A percentile compares a stretch with the other conserved stretches of the same genome.
These are phyloP conservation scores for Naegleria gruberi DNA, from an alignment of 208 protist genomes.

Conservation along the genomic window DNA sequence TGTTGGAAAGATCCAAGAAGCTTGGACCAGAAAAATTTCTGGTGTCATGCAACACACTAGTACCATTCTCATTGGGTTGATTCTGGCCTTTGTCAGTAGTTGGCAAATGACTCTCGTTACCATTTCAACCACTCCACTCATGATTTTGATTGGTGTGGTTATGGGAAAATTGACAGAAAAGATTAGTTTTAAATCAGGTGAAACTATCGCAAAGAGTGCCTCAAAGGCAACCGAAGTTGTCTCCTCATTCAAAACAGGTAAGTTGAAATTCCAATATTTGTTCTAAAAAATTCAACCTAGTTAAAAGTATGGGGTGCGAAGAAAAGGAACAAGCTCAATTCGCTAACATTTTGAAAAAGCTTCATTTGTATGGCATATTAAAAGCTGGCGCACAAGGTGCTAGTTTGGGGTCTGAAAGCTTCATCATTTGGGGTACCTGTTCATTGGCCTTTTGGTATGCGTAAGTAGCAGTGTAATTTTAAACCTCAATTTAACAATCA, in stretches of 20 bases:
- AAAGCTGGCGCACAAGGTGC: background rate
- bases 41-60: background rate
- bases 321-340: background rate
- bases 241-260: background rate
- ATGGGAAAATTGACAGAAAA: slow-evolving; percentile 1
- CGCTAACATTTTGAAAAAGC: background rate
- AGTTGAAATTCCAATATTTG: background rate
- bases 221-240: background rate
- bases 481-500: background rate
- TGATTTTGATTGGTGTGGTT: background rate
- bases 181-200: background rate
- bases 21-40: background rate
- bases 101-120: background rate
- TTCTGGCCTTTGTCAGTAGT: background rate
- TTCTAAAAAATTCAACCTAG: background rate
- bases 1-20: background rate
- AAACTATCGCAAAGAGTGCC: background rate
- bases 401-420: background rate
- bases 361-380: background rate
- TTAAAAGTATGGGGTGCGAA: background rate
- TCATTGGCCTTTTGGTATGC: background rate
- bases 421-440: background rate
- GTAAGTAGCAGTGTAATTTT: too few species aligned
- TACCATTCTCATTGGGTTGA: background rate
- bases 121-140: background rate